Evolutionary conservation across 2,329 filamentous ascomycete genomes (phyloP).

Genomic region (Xylaria multiplex): DNA sequence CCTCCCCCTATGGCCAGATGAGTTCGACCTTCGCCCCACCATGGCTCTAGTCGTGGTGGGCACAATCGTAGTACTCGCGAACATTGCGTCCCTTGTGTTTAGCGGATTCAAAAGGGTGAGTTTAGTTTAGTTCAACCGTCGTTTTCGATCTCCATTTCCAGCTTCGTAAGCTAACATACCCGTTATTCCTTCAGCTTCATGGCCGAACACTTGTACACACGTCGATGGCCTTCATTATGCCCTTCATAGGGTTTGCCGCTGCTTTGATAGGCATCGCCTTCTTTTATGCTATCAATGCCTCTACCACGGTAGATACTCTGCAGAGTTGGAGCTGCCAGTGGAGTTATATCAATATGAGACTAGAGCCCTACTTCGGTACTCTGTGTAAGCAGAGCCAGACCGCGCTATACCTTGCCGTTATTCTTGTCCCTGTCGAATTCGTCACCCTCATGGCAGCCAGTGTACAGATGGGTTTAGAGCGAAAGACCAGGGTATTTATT

Average conservation of each 20-base stretch:
- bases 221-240: slow-evolving; percentile 52
- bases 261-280: slow-evolving; percentile 65
- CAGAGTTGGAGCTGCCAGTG: slow-evolving; percentile 73
- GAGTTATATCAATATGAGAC: slow-evolving; percentile 61
- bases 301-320: slow-evolving; percentile 62
- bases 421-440: slow-evolving; percentile 67
- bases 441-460: slow-evolving; percentile 58
- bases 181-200: slow-evolving; percentile 51
- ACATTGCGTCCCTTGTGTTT: slow-evolving; percentile 58
- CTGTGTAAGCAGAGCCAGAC: slow-evolving; percentile 67
- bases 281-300: slow-evolving; percentile 67
- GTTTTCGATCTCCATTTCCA: background rate
- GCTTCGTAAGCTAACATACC: slow-evolving; percentile 29
- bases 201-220: slow-evolving; percentile 50
- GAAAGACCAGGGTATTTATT: slow-evolving; percentile 45
- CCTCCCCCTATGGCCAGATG: slow-evolving; percentile 67
- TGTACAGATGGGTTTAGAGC: slow-evolving; percentile 58
- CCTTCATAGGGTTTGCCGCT: slow-evolving; percentile 56
- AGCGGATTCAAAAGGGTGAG: slow-evolving; percentile 63
- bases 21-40: slow-evolving; percentile 67
- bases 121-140: slow-evolving; percentile 29
- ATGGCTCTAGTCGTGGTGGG: slow-evolving; percentile 64
- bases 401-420: slow-evolving; percentile 63
- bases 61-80: slow-evolving; percentile 60
- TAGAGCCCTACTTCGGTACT: slow-evolving; percentile 64